Evolutionary conservation across 2,329 filamentous ascomycete species (phyloP).

Genomic region (Aspergillus clavatus): DNA sequence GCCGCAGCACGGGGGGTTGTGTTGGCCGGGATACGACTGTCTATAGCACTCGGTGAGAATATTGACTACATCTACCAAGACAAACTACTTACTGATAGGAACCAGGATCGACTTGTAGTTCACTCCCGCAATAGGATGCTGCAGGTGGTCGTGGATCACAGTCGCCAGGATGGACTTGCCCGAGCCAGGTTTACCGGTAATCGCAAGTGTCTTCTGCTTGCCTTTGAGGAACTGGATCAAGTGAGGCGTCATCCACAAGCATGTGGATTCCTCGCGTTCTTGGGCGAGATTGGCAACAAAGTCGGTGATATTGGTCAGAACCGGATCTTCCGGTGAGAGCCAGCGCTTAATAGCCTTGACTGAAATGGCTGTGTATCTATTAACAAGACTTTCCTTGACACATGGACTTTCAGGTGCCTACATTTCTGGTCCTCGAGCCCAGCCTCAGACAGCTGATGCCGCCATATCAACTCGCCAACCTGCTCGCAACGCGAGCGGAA

Average conservation of each 20-base stretch:
- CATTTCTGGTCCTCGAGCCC: conserved; percentile 28
- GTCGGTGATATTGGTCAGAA: conserved; percentile 41
- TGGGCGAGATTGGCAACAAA: conserved; percentile 40
- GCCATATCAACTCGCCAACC: conserved; percentile 39
- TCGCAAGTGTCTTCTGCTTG: conserved; percentile 40
- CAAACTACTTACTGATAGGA: conserved; percentile 28
- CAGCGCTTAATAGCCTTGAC: conserved; percentile 33
- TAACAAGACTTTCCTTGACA: background rate
- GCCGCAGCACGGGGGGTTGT: conserved; percentile 29
- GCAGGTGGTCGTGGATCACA: conserved; percentile 38
- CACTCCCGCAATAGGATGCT: conserved; percentile 34
- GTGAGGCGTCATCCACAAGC: conserved; percentile 50
- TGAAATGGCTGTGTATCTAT: conserved; percentile 20
- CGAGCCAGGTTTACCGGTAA: conserved; percentile 40
- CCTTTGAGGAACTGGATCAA: conserved; percentile 48
- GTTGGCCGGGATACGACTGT: conserved; percentile 29
- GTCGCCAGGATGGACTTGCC: conserved; percentile 38
- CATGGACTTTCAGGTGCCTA: conserved; percentile 7
- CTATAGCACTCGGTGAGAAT: conserved; percentile 12
- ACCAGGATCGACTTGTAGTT: conserved; percentile 34
- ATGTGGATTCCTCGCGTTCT: conserved; percentile 49
- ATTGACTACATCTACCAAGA: too few species aligned
- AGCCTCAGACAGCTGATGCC: conserved; percentile 33
- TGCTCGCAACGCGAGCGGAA: conserved; percentile 34
- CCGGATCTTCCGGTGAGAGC: conserved; percentile 45